Evolutionary conservation across 2,329 filamentous ascomycete species (phyloP), one percentile per base, ranked within the genome.

Genomic region (Leptographium wingfieldii): DNA sequence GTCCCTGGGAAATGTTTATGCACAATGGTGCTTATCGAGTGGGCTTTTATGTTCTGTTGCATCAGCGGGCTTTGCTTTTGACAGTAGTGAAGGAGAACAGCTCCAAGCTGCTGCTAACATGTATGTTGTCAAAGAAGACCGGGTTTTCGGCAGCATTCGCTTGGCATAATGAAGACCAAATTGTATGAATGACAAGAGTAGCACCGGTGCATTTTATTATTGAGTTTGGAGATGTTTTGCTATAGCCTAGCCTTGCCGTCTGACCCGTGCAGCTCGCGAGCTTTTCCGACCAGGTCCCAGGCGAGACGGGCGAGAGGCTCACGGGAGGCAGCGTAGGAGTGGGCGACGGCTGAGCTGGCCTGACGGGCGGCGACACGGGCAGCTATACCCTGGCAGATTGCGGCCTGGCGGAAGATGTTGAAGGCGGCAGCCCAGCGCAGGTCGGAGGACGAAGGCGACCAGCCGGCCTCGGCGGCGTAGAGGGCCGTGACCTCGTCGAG

Each of bases 331-430:
- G 80, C 90, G 72, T 95, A 89, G 51, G 84, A 79, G 66, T 78
- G 81, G 7, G 94, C 94, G 70, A 87, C 82, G 61, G 83, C 87
- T 71, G 90, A 96, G 73, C 91, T 96, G 46, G 94, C 94, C 78
- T 97, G 92, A 56, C 92, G 77, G 55, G 81, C 75, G 31, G 94
- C 94, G 71, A 88, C 88, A 64, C 94, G 77, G 56, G 94, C 94
- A 56, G 92, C 92, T 70, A 99, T 97, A 3, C 94, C 94, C 76
- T 99, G 94, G 66, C 78, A 81, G 63, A 88, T 84, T 57, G 79
- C 83, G 35, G 83, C 77, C 58, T 78, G 73, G 66, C 82, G 77
- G 71, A 84, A 85, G 51, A 83, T 77, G 67, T 75, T 80, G 69
- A 87, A 87, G 1, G 83, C 81, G 69, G 78, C 73, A 40, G 82